phyloP scores from a whole-genome alignment of 2,329 filamentous ascomycete genomes.

The Leptographium flavum region DNA sequence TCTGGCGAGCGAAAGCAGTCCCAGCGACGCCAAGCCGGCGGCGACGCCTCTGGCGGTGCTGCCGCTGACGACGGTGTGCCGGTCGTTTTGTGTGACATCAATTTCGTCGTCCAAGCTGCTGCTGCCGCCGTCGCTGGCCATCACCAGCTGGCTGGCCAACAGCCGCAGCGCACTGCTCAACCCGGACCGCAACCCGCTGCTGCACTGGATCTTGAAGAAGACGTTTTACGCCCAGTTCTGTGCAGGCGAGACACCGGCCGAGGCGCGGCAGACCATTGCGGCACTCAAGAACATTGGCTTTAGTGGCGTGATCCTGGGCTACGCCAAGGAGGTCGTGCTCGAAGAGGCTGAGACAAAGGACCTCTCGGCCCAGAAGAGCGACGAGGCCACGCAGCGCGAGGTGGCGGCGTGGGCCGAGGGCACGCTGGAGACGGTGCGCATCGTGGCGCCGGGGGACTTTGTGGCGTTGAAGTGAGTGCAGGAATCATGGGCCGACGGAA shows the following conservation, averaged over 20 bases:
- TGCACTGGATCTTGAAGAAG: constrained; percentile 57
- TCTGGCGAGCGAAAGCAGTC: neutral
- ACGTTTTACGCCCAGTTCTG: constrained; percentile 91
- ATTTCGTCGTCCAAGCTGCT: constrained; percentile 59
- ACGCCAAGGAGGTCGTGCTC: constrained; percentile 69
- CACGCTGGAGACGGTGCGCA: constrained; percentile 56
- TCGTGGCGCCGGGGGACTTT: constrained; percentile 58
- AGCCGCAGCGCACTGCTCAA: constrained; percentile 52
- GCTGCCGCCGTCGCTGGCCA: constrained; percentile 51
- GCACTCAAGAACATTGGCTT: constrained; percentile 63
- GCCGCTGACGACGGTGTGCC: constrained; percentile 50
- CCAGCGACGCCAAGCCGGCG: neutral
- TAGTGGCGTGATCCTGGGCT: constrained; percentile 70
- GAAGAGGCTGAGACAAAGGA: constrained; percentile 35
- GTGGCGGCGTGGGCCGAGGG: constrained; percentile 59
- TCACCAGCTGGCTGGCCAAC: constrained; percentile 57
- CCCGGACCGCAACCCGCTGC: constrained; percentile 59
- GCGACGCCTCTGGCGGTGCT: constrained; percentile 44
- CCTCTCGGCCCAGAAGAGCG: constrained; percentile 29
- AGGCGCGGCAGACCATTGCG: constrained; percentile 52
- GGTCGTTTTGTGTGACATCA: constrained; percentile 53
- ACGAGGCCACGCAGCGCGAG: constrained; percentile 38
- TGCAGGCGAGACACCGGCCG: constrained; percentile 57
- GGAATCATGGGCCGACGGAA: too few species aligned
- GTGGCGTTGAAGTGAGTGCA: constrained; percentile 48